Evolutionary conservation across 2,329 filamentous ascomycete genomes (phyloP).

Genomic region (Penicillium sp.): DNA sequence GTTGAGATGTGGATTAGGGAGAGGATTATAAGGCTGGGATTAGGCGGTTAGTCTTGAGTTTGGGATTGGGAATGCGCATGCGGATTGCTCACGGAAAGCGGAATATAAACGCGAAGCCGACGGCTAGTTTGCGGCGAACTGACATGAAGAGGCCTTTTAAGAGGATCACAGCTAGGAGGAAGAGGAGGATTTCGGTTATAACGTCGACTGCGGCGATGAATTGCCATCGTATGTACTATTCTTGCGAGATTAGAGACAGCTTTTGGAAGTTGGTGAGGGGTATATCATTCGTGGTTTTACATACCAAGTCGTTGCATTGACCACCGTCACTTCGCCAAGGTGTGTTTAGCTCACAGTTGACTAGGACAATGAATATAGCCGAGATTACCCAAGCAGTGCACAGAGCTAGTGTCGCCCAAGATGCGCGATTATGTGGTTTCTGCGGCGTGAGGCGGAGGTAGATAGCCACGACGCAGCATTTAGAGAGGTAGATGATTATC

Average conservation of each 20-base stretch:
- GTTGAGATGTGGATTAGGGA: conserved; percentile 38
- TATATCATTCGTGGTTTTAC: neutral
- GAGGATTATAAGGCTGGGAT: conserved; percentile 37
- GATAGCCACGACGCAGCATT: conserved; percentile 43
- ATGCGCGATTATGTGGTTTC: conserved; percentile 39
- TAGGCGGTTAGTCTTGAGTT: neutral
- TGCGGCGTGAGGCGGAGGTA: conserved; percentile 49
- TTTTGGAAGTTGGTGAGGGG: neutral
- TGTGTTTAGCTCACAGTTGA: conserved; percentile 43
- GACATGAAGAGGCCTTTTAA: conserved; percentile 36
- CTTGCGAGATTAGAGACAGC: neutral
- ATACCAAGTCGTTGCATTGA: conserved; percentile 30
- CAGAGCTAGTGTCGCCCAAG: conserved; percentile 37
- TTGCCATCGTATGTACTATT: conserved; percentile 35
- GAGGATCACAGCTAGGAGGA: conserved; percentile 31
- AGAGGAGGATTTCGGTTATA: conserved; percentile 37
- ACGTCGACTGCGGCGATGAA: conserved; percentile 39
- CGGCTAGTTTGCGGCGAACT: conserved; percentile 33
- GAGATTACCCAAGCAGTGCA: conserved; percentile 42
- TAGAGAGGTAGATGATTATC: conserved; percentile 42
- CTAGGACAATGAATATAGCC: conserved; percentile 42
- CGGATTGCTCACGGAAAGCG: conserved; percentile 38
- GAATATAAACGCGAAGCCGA: conserved; percentile 36
- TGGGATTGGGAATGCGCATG: neutral
- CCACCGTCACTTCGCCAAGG: conserved; percentile 36